A percentile compares a stretch with the other conserved stretches of the same genome.
phyloP scores from a whole-genome alignment of 148 eudicot genomes.

The Vaccinium myrtillus region DNA sequence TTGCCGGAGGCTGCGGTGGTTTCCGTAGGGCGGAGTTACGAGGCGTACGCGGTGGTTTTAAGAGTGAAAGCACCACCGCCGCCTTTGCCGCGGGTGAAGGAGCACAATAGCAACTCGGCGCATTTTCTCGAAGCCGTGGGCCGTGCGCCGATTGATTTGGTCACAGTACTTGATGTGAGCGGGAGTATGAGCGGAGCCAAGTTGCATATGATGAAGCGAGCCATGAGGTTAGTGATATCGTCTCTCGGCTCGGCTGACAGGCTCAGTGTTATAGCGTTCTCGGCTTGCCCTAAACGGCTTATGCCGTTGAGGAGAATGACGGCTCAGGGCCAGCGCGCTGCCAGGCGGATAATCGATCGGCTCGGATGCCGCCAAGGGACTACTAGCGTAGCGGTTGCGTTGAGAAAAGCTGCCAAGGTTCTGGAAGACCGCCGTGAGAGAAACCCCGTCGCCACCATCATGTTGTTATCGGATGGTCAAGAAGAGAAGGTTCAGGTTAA shows the following conservation, averaged over 20 bases:
- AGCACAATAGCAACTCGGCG: slow-evolving; percentile 12
- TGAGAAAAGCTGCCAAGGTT: slow-evolving; percentile 58
- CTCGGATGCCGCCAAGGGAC: slow-evolving; percentile 51
- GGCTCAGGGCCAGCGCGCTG: slow-evolving; percentile 62
- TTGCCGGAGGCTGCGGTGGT: slow-evolving; percentile 73
- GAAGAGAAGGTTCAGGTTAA: slow-evolving; percentile 29
- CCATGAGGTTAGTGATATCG: slow-evolving; percentile 74
- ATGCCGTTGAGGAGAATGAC: slow-evolving; percentile 73
- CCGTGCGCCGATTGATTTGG: slow-evolving; percentile 86
- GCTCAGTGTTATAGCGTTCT: slow-evolving; percentile 60
- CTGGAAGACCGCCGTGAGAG: slow-evolving; percentile 79
- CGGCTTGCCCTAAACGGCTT: slow-evolving; percentile 56
- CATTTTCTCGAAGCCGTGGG: slow-evolving; percentile 24
- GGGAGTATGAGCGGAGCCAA: slow-evolving; percentile 70
- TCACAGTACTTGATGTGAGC: slow-evolving; percentile 72
- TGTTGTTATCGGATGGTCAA: slow-evolving; percentile 78
- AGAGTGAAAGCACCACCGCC: slow-evolving; percentile 68
- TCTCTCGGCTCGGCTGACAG: slow-evolving; percentile 79
- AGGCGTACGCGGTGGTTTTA: slow-evolving; percentile 62
- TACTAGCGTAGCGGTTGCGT: slow-evolving; percentile 48
- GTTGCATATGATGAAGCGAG: slow-evolving; percentile 74
- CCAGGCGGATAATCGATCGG: slow-evolving; percentile 64
- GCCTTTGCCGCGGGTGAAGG: slow-evolving; percentile 10
- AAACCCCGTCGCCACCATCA: slow-evolving; percentile 75
- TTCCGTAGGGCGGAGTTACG: slow-evolving; percentile 44